These are phyloP conservation scores for Fusarium austroafricanum DNA, from an alignment of 2,329 filamentous ascomycete genomes.

Conservation along the genomic window DNA sequence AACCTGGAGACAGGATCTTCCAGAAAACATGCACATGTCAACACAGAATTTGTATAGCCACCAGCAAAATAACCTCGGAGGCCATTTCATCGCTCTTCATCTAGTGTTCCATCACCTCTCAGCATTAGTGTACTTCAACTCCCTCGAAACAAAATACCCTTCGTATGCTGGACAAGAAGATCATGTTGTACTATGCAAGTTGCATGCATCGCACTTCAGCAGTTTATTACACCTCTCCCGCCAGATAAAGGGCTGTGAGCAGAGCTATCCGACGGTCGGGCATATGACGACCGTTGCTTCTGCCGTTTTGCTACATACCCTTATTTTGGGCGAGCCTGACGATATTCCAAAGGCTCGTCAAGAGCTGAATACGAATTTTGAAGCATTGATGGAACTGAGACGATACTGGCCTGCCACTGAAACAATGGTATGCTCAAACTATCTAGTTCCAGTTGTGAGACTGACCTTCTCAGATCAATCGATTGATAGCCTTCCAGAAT, in stretches of 20 bases:
- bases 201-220: constrained; percentile 2
- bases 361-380: constrained; percentile 7
- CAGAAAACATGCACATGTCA: background rate
- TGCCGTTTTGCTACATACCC: constrained; percentile 1
- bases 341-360: background rate
- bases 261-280: background rate
- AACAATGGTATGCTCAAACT: background rate
- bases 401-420: constrained; percentile 1
- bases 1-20: background rate
- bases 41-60: constrained; percentile 3
- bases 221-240: background rate
- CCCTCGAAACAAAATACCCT: background rate
- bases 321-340: background rate
- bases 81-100: constrained; percentile 1
- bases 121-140: constrained; percentile 5
- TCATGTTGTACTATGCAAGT: background rate
- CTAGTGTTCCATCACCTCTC: constrained; percentile 1
- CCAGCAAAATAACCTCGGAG: background rate
- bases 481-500: background rate
- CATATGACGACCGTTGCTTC: constrained; percentile 9
- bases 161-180: background rate
- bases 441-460: rapidly evolving
- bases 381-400: background rate
- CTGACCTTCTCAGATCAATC: background rate
- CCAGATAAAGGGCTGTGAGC: background rate